Evolutionary conservation across 257 asterid genomes (phyloP), one percentile per base, ranked within the genome.

Genomic region (Petunia secreta): DNA sequence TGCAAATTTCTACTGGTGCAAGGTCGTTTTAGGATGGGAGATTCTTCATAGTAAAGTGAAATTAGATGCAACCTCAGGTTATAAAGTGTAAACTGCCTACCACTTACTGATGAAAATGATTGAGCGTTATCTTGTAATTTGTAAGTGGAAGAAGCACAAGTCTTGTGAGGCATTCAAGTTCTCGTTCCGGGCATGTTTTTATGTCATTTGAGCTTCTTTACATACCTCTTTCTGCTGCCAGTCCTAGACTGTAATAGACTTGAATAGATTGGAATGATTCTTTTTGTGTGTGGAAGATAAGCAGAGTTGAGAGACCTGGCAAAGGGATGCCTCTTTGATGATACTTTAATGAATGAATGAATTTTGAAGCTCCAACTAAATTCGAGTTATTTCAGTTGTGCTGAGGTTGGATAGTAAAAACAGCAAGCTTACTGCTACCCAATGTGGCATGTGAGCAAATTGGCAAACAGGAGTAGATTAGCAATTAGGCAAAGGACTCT

Each of bases 361-460:
- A 57, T 57, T 34, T 57, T 5, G 63, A 57, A 2, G 16, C 5
- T 48, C 60, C 60, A 34, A 48, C 60, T 71, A 36, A 34, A 37
- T 48, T 48, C 25, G 60, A 48, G 60, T 71, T 14, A 66, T 69
- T 69, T 69, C 77, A 25, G 38, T 48, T 69, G 43, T 69, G 57
- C 4, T 9, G 77, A 46, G 3, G 11, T 59, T 25, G 57, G 59
- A 69, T 10, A 14, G 54, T 1, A 48, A 16, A 69, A 46, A 2
- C 10, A 25, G 25, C 59, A 69, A 69, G 25, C 77, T 69, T 69
- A 10, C 16, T 46, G 77, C 76, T 16, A 37, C 43, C 5, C 4
- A 25, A 71, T 71, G 77, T 34, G 60, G 44, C 3, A 25, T 71
- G 25, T 48, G 77, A 48, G 43, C 44, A 71, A 48, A 71, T 46